Conservation (phyloP, 2,329 filamentous ascomycete species). For the Colletotrichum liaoningense region DNA sequence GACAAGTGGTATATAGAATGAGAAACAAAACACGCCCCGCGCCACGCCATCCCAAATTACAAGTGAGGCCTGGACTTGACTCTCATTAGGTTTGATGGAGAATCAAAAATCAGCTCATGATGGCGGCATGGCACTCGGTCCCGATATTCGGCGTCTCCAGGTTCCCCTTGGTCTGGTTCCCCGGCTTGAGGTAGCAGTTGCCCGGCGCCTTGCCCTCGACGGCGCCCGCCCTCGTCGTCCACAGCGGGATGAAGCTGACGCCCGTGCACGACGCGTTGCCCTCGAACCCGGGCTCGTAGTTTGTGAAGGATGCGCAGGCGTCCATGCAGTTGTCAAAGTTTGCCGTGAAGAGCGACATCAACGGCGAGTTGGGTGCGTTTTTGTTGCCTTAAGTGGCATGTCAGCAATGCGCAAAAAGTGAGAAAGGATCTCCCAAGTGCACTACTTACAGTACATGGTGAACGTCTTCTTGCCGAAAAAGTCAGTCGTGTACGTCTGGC, state of each 20-base stretch:
- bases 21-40: too few relatives aligned
- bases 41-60: neutral
- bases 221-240: conserved; percentile 52
- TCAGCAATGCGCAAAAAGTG: neutral
- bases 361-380: conserved; percentile 50
- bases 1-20: too few relatives aligned
- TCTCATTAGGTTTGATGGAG: neutral
- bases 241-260: conserved; percentile 55
- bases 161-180: conserved; percentile 44
- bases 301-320: conserved; percentile 53
- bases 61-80: neutral
- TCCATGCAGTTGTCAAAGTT: conserved; percentile 60
- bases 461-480: conserved; percentile 50
- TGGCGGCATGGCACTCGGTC: conserved; percentile 49
- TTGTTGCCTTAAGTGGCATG: conserved; percentile 42
- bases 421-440: neutral
- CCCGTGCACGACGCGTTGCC: conserved; percentile 44
- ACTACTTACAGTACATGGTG: conserved; percentile 51
- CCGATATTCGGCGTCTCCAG: conserved; percentile 47
- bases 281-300: conserved; percentile 16
- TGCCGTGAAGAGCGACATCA: conserved; percentile 55
- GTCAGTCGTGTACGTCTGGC: conserved; percentile 52
- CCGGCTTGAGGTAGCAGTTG: conserved; percentile 59
- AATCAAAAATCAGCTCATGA: conserved; percentile 34
- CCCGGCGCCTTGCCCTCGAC: conserved; percentile 49